Evolutionary conservation across 2,329 filamentous ascomycete species (phyloP).

Genomic region (Penicillium sp.): DNA sequence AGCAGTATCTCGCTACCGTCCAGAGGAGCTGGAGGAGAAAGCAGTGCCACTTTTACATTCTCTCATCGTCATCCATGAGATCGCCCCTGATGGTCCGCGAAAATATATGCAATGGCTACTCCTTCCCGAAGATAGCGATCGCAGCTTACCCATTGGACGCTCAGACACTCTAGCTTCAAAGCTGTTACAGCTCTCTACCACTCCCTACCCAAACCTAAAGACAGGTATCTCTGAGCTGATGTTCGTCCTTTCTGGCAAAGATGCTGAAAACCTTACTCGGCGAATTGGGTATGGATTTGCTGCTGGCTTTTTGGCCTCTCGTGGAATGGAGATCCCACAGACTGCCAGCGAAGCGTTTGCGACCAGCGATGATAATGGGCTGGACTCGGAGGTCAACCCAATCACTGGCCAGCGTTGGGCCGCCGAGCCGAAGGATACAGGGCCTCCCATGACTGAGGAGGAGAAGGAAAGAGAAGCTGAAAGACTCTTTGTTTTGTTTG

Average conservation of each 20-base stretch:
- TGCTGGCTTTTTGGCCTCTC: slow-evolving; percentile 83
- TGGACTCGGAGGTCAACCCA: slow-evolving; percentile 65
- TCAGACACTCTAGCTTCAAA: slow-evolving; percentile 74
- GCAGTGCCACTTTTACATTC: slow-evolving; percentile 75
- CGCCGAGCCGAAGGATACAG: slow-evolving; percentile 62
- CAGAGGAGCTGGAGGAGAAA: slow-evolving; percentile 71
- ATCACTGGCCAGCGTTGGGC: slow-evolving; percentile 84
- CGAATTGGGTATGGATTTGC: slow-evolving; percentile 96
- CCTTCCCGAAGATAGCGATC: slow-evolving; percentile 76
- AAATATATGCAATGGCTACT: slow-evolving; percentile 67
- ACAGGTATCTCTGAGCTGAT: slow-evolving; percentile 76
- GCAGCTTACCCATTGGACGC: slow-evolving; percentile 75
- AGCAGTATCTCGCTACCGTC: slow-evolving; percentile 65
- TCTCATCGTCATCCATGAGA: slow-evolving; percentile 70
- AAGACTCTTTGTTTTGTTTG: slow-evolving; percentile 85
- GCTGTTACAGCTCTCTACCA: slow-evolving; percentile 76
- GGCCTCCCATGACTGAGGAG: slow-evolving; percentile 80
- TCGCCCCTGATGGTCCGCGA: slow-evolving; percentile 66
- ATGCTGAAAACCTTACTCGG: slow-evolving; percentile 77
- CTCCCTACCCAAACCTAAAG: slow-evolving; percentile 72
- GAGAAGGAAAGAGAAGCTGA: slow-evolving; percentile 94
- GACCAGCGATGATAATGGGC: slow-evolving; percentile 28
- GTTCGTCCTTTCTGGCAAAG: slow-evolving; percentile 82
- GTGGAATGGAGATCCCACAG: slow-evolving; percentile 76
- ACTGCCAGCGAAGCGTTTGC: slow-evolving; percentile 62